These are phyloP conservation scores for Crassisporium funariophilum DNA, from an alignment of 768 basidiomycete genomes.

Conservation along the genomic window DNA sequence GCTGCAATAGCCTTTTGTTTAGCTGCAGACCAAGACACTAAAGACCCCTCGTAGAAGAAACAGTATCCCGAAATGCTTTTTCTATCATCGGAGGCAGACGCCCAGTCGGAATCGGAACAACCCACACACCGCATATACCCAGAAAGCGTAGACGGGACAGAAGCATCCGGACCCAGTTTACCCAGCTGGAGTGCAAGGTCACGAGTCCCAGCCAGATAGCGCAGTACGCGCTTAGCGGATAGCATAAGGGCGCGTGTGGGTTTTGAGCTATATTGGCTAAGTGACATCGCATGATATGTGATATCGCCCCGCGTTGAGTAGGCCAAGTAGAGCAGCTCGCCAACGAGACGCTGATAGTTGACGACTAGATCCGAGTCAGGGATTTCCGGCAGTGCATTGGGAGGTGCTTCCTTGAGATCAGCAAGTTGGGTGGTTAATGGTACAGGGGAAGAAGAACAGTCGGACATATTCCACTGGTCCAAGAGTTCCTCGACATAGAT, in stretches of 20 bases:
- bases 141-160: background rate
- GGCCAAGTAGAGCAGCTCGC: slow-evolving; percentile 29
- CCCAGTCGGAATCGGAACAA: slow-evolving; percentile 37
- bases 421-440: slow-evolving; percentile 2
- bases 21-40: slow-evolving; percentile 35
- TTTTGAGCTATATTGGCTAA: slow-evolving; percentile 26
- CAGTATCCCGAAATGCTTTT: slow-evolving; percentile 37
- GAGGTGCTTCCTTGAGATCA: slow-evolving; percentile 1
- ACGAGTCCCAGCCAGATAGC: slow-evolving; percentile 33
- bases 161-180: background rate
- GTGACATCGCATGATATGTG: slow-evolving; percentile 27
- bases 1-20: slow-evolving; percentile 35
- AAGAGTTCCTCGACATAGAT: slow-evolving; percentile 14
- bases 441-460: slow-evolving; percentile 9
- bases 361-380: slow-evolving; percentile 13
- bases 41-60: slow-evolving; percentile 29
- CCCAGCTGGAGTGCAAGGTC: slow-evolving; percentile 22
- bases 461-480: slow-evolving; percentile 7
- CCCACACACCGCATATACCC: slow-evolving; percentile 9
- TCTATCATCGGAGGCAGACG: slow-evolving; percentile 23
- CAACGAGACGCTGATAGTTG: slow-evolving; percentile 23
- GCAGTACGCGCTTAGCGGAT: slow-evolving; percentile 31
- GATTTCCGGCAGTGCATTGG: slow-evolving; percentile 16
- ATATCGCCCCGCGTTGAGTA: slow-evolving; percentile 38
- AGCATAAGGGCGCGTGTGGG: slow-evolving; percentile 21